These are phyloP conservation scores for Ustanciosporium gigantosporum DNA, from an alignment of 1,284 basidiomycete species.

Conservation along the genomic window DNA sequence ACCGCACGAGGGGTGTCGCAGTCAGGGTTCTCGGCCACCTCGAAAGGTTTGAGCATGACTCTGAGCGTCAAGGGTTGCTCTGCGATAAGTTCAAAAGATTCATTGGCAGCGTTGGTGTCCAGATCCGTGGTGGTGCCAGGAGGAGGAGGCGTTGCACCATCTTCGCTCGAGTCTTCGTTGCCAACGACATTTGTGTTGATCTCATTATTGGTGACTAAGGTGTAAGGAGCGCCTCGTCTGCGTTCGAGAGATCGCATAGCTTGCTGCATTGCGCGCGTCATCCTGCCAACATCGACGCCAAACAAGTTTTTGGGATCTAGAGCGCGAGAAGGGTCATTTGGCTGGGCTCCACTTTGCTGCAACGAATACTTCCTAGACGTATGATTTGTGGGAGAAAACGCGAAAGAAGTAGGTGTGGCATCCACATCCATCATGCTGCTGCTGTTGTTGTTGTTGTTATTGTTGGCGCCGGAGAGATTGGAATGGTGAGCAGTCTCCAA, in stretches of 20 bases:
- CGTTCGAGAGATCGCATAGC: constrained; percentile 35
- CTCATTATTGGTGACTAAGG: constrained; percentile 37
- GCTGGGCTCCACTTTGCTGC: background rate
- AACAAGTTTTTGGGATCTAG: constrained; percentile 31
- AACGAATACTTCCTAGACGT: too few species aligned
- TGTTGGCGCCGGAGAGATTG: too few species aligned
- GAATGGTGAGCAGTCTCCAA: background rate
- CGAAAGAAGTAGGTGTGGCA: constrained; percentile 7
- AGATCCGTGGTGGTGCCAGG: constrained; percentile 10
- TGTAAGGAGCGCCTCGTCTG: constrained; percentile 32
- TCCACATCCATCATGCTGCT: background rate
- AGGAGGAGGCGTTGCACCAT: constrained; percentile 20
- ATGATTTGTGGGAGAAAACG: constrained; percentile 13
- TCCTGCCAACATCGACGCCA: constrained; percentile 32
- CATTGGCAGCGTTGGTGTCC: constrained; percentile 36
- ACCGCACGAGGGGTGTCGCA: constrained; percentile 23
- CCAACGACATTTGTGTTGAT: constrained; percentile 2
- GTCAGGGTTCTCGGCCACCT: constrained; percentile 28
- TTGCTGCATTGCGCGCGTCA: constrained; percentile 36
- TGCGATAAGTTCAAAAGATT: constrained; percentile 39
- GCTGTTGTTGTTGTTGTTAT: too few species aligned
- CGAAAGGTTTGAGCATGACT: constrained; percentile 42
- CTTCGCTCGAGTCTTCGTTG: constrained; percentile 16
- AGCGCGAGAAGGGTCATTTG: constrained; percentile 1
- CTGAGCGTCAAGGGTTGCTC: constrained; percentile 37